phyloP scores from a whole-genome alignment of 148 eudicot species.

The Heliosperma pusillum region DNA sequence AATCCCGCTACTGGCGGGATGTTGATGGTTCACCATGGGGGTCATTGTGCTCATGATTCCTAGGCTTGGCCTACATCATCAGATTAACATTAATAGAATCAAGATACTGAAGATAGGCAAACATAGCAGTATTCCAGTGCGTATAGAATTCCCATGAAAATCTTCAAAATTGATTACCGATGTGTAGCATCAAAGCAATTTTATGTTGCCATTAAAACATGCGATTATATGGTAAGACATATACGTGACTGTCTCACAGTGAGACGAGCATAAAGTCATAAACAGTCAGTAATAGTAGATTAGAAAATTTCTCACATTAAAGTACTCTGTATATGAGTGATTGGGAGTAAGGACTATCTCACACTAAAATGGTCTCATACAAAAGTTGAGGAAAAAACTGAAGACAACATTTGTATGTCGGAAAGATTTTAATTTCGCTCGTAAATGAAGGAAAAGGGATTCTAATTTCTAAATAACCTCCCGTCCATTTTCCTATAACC shows the following conservation, averaged over 20 bases:
- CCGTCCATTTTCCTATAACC: too few species aligned
- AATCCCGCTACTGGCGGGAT: constrained; percentile 17
- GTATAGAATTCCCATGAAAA: neutral
- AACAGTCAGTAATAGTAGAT: neutral
- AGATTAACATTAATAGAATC: neutral
- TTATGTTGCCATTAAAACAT: neutral
- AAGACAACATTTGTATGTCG: too few species aligned
- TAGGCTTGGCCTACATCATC: constrained; percentile 27
- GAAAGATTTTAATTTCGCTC: too few species aligned
- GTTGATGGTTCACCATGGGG: constrained; percentile 32
- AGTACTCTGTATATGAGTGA: neutral
- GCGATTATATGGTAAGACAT: too few species aligned
- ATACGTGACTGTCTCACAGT: neutral
- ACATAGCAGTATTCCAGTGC: neutral
- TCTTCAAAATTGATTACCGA: neutral
- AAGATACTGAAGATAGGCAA: neutral
- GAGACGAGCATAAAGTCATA: neutral
- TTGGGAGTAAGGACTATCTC: neutral
- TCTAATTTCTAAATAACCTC: too few species aligned
- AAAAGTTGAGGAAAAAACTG: neutral
- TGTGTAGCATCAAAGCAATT: neutral
- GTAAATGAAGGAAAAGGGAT: too few species aligned
- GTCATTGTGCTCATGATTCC: constrained; percentile 28
- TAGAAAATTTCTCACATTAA: neutral
- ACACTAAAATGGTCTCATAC: neutral